Evolutionary conservation across 176 grass and related monocot species (phyloP).

Genomic region (Cenchrus fungigraminus): DNA sequence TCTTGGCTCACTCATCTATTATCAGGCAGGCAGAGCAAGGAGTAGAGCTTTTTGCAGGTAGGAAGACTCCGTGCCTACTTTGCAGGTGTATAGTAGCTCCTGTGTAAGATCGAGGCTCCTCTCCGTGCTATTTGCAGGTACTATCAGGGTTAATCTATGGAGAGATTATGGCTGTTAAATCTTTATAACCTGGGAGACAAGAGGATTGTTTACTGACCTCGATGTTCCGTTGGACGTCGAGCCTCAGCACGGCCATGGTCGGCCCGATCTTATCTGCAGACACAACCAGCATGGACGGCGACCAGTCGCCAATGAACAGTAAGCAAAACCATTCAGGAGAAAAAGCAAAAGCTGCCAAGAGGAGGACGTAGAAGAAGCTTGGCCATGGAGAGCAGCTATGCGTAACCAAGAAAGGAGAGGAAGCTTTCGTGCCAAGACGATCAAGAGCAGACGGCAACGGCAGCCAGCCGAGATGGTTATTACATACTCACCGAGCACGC

Average conservation of each 20-base stretch:
- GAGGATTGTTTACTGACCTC: conserved; percentile 48
- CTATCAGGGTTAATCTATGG: background rate
- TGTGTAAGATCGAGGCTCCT: background rate
- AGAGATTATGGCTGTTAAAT: background rate
- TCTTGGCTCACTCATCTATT: background rate
- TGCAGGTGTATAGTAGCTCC: no score
- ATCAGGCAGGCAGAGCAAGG: background rate
- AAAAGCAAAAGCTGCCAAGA: background rate
- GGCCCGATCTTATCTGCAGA: conserved; percentile 96
- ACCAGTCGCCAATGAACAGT: background rate
- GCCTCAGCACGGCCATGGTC: conserved; percentile 85
- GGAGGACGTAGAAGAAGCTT: background rate
- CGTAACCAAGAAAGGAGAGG: no score
- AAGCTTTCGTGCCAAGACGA: no score
- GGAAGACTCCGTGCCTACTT: background rate
- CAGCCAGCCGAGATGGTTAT: no score
- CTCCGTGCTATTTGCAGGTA: no score
- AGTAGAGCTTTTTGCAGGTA: background rate
- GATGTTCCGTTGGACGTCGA: conserved; percentile 89
- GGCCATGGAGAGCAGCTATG: background rate
- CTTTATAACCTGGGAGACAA: background rate
- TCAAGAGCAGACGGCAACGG: background rate
- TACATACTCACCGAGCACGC: conserved; percentile 56
- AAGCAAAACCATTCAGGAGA: background rate
- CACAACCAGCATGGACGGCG: background rate